Conservation (phyloP, 2,329 filamentous ascomycete genomes). For the Fusarium succisae region DNA sequence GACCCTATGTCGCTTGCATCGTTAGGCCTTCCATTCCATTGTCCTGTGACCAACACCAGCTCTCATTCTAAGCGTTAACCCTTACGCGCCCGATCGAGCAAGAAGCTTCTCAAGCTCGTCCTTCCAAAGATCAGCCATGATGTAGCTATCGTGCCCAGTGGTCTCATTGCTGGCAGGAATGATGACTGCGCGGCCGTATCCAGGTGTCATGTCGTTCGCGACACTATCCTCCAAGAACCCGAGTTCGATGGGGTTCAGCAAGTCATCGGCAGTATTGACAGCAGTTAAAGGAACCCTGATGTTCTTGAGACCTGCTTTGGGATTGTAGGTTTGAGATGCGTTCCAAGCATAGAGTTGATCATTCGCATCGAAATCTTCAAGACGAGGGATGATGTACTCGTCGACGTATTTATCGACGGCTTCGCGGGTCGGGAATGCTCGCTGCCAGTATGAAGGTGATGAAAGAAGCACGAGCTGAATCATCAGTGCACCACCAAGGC, state of each 20-base stretch:
- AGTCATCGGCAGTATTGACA: conserved; percentile 23
- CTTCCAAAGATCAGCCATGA: conserved; percentile 23
- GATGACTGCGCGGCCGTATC: not conserved
- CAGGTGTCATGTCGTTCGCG: conserved; percentile 1
- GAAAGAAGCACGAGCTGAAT: conserved; percentile 20
- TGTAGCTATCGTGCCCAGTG: conserved; percentile 19
- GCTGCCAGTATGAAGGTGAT: conserved; percentile 16
- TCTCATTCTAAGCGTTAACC: fast-evolving
- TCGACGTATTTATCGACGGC: conserved; percentile 9
- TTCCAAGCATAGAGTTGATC: conserved; percentile 27
- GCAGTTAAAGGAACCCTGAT: conserved; percentile 22
- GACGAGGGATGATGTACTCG: not conserved
- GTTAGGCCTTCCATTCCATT: not conserved
- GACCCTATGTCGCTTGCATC: too few relatives aligned
- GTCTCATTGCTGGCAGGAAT: conserved; percentile 14
- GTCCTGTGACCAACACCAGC: not conserved
- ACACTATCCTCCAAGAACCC: conserved; percentile 5
- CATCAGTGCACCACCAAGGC: conserved; percentile 3
- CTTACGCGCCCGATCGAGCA: not conserved
- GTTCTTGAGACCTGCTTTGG: not conserved
- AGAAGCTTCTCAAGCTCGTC: conserved; percentile 7
- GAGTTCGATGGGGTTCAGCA: conserved; percentile 15
- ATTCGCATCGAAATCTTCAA: conserved; percentile 10
- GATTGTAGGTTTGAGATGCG: conserved; percentile 2
- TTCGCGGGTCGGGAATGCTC: not conserved